phyloP scores from a whole-genome alignment of 1,284 basidiomycete genomes.

The Heterobasidion annosum region DNA sequence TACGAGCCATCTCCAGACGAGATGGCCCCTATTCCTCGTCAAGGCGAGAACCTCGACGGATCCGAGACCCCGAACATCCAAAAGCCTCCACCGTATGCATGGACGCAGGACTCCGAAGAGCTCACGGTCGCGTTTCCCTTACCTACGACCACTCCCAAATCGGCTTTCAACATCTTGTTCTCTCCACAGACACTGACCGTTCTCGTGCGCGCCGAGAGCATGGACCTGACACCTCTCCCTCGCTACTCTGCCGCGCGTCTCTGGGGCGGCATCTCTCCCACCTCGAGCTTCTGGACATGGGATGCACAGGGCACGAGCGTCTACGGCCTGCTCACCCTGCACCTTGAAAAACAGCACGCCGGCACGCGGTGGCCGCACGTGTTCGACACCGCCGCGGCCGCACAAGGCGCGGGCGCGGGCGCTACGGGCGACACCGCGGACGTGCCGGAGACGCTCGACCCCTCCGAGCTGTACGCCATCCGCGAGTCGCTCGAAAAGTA shows the following conservation, averaged over 20 bases:
- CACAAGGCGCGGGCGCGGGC: neutral
- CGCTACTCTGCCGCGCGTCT: conserved; percentile 54
- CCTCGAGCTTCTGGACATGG: conserved; percentile 83
- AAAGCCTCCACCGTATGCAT: conserved; percentile 75
- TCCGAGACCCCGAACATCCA: conserved; percentile 11
- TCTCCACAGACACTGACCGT: conserved; percentile 59
- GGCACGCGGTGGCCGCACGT: conserved; percentile 82
- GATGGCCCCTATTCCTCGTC: conserved; percentile 55
- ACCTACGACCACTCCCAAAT: conserved; percentile 56
- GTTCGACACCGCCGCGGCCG: conserved; percentile 47
- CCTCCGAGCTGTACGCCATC: conserved; percentile 72
- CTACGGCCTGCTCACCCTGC: conserved; percentile 69
- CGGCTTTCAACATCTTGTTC: conserved; percentile 61
- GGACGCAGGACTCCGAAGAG: conserved; percentile 82
- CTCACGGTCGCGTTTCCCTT: conserved; percentile 80
- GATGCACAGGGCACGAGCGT: conserved; percentile 62
- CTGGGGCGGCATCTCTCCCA: conserved; percentile 69
- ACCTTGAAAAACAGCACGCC: conserved; percentile 76
- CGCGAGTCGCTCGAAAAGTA: conserved; percentile 82
- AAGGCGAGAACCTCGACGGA: conserved; percentile 42
- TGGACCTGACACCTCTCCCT: conserved; percentile 35
- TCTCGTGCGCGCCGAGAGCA: conserved; percentile 35
- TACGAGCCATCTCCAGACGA: conserved; percentile 58
- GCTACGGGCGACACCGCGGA: conserved; percentile 60
- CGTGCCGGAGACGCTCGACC: conserved; percentile 85